Evolutionary conservation across 805 yeast genomes (phyloP).

Genomic region (Candida tammaniensis): DNA sequence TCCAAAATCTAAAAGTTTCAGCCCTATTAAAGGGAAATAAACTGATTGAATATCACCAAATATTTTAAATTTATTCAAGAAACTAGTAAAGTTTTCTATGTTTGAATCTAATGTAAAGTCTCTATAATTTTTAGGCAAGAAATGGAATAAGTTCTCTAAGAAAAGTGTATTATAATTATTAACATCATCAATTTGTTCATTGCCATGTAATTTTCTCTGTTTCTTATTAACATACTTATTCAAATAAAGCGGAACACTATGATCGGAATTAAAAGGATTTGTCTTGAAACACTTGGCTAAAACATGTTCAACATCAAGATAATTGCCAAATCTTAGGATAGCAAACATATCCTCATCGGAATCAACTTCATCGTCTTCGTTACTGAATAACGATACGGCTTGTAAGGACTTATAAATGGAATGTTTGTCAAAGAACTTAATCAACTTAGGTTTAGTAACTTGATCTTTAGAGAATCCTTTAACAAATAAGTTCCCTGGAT

Average conservation of each 20-base stretch:
- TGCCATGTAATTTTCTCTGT: slow-evolving; percentile 43
- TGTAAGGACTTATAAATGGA: slow-evolving; percentile 17
- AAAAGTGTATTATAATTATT: slow-evolving; percentile 23
- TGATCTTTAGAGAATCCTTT: slow-evolving; percentile 41
- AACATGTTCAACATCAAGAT: slow-evolving; percentile 30
- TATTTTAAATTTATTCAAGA: slow-evolving; percentile 41
- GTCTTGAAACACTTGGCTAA: slow-evolving; percentile 18
- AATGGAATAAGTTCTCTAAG: slow-evolving; percentile 47
- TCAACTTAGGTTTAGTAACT: slow-evolving; percentile 32
- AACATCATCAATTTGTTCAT: slow-evolving; percentile 11
- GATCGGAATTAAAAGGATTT: slow-evolving; percentile 29
- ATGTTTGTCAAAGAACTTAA: slow-evolving; percentile 17
- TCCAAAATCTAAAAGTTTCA: slow-evolving; percentile 44
- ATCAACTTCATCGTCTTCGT: background rate
- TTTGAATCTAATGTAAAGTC: slow-evolving; percentile 32
- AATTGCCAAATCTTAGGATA: slow-evolving; percentile 29
- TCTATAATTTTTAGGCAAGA: slow-evolving; percentile 43
- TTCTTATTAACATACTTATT: slow-evolving; percentile 65
- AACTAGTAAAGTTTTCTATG: slow-evolving; percentile 26
- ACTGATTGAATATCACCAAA: slow-evolving; percentile 46
- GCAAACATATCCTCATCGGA: slow-evolving; percentile 20
- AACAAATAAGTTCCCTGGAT: slow-evolving; percentile 59
- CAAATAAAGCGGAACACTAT: slow-evolving; percentile 43
- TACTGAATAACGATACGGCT: slow-evolving; percentile 2
- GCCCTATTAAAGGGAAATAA: slow-evolving; percentile 46